A percentile compares a stretch with the other conserved stretches of the same genome.
Evolutionary conservation across 1,284 basidiomycete species (phyloP).

Genomic region (Tilletia indica): DNA sequence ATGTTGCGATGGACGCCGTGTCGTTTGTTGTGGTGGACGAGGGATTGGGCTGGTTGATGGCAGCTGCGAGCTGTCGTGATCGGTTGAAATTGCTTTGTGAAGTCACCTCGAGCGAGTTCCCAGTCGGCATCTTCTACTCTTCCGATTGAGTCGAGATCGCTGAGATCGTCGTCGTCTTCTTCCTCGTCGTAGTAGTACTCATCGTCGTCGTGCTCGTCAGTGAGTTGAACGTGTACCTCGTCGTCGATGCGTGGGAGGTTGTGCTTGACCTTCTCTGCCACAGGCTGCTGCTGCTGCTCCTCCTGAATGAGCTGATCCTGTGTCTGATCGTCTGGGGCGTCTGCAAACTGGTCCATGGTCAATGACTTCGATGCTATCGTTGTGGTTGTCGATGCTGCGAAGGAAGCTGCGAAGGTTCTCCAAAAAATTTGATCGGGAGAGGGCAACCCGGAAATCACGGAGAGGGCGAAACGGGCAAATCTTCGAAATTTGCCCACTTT

Average conservation of each 20-base stretch:
- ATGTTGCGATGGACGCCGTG: not conserved
- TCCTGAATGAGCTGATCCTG: not conserved
- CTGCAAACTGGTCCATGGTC: constrained; percentile 16
- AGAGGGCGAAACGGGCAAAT: too few relatives aligned
- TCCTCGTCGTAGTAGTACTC: constrained; percentile 31
- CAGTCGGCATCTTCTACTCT: constrained; percentile 54
- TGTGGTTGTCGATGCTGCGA: not conserved
- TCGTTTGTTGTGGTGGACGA: constrained; percentile 10
- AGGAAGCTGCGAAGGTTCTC: not conserved
- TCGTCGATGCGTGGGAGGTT: constrained; percentile 28
- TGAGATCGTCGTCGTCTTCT: not conserved
- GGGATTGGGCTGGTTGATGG: constrained; percentile 19
- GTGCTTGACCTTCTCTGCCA: not conserved
- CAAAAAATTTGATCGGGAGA: not conserved
- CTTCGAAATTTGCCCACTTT: too few relatives aligned
- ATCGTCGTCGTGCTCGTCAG: constrained; percentile 26
- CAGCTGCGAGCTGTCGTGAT: constrained; percentile 44
- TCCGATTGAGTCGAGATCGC: constrained; percentile 24
- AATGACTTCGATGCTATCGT: not conserved
- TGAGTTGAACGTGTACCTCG: constrained; percentile 10
- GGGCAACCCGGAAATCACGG: not conserved
- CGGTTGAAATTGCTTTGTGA: constrained; percentile 55
- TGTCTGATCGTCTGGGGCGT: constrained; percentile 1
- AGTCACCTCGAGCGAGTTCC: constrained; percentile 48
- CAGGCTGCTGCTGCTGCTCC: constrained; percentile 20